Evolutionary conservation across 1,139 yeast genomes (phyloP).

Genomic region (Hyphopichia fennica): DNA sequence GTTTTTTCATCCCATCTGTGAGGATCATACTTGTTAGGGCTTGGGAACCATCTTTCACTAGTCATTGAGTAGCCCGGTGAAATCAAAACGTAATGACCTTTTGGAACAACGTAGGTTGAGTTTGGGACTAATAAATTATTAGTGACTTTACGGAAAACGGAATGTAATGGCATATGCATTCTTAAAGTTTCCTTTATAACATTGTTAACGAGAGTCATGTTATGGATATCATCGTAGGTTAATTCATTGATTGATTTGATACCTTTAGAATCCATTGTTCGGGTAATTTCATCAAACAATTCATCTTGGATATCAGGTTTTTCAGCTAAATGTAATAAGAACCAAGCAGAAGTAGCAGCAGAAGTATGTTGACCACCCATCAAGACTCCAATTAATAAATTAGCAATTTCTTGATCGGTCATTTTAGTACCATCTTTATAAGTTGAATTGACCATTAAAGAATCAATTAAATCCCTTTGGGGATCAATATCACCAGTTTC

Average conservation of each 20-base stretch:
- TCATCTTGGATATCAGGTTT: slow-evolving; percentile 81
- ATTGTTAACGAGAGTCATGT: slow-evolving; percentile 79
- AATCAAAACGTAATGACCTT: slow-evolving; percentile 85
- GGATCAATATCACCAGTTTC: slow-evolving; percentile 66
- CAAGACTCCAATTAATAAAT: slow-evolving; percentile 87
- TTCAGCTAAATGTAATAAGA: slow-evolving; percentile 84
- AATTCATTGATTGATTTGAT: slow-evolving; percentile 50
- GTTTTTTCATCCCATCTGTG: slow-evolving; percentile 78
- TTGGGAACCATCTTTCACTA: slow-evolving; percentile 74
- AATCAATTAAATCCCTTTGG: slow-evolving; percentile 85
- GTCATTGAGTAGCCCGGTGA: slow-evolving; percentile 92
- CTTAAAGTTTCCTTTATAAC: slow-evolving; percentile 91
- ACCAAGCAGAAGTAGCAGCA: slow-evolving; percentile 96
- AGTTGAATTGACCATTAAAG: slow-evolving; percentile 76
- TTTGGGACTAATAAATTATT: slow-evolving; percentile 78
- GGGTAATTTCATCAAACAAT: slow-evolving; percentile 68
- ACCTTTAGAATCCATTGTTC: slow-evolving; percentile 57
- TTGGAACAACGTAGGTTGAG: slow-evolving; percentile 79
- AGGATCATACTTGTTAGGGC: slow-evolving; percentile 71
- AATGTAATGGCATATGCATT: slow-evolving; percentile 94
- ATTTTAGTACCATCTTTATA: slow-evolving; percentile 91
- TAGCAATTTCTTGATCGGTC: slow-evolving; percentile 95
- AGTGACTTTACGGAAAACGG: slow-evolving; percentile 88
- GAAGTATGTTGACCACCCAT: slow-evolving; percentile 99
- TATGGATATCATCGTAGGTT: slow-evolving; percentile 78